These are phyloP conservation scores for Nadsonia fulvescens DNA, from an alignment of 805 yeast genomes.

Conservation along the genomic window DNA sequence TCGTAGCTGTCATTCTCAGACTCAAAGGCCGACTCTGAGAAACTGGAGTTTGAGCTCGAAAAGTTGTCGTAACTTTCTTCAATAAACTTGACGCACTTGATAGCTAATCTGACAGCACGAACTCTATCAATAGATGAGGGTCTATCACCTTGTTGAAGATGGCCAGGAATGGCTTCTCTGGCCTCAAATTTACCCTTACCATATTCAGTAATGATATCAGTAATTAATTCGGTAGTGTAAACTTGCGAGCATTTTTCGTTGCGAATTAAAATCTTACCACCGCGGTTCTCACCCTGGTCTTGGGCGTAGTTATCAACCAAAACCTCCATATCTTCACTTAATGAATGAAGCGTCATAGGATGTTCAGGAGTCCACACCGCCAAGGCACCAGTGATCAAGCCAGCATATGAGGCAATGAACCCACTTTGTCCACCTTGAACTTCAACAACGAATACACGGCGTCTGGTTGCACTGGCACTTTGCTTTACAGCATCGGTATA, in stretches of 20 bases:
- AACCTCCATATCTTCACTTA: conserved; percentile 59
- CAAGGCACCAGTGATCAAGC: conserved; percentile 78
- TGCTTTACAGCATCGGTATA: conserved; percentile 94
- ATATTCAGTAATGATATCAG: conserved; percentile 69
- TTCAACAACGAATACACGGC: conserved; percentile 88
- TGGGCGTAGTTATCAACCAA: conserved; percentile 48
- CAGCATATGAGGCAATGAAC: conserved; percentile 72
- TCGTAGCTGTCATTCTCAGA: no score
- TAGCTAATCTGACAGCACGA: conserved; percentile 75
- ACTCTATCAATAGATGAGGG: conserved; percentile 93
- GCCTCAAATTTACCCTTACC: conserved; percentile 67
- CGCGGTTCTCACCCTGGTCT: conserved; percentile 63
- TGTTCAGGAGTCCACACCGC: conserved; percentile 86
- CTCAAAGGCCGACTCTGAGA: no score
- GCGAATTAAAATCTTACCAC: conserved; percentile 74
- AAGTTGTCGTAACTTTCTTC: conserved; percentile 33
- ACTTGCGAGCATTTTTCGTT: conserved; percentile 70
- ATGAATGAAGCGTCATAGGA: conserved; percentile 45
- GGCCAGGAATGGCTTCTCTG: conserved; percentile 93
- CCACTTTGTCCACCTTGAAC: conserved; percentile 98
- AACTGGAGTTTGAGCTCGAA: no score
- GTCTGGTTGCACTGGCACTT: conserved; percentile 85
- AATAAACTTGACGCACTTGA: conserved; percentile 74
- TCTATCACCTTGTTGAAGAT: conserved; percentile 91
- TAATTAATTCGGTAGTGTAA: conserved; percentile 64